Base-by-base conservation (phyloP, 495 filamentous ascomycete genomes). In the Copromyces sp. region DNA sequence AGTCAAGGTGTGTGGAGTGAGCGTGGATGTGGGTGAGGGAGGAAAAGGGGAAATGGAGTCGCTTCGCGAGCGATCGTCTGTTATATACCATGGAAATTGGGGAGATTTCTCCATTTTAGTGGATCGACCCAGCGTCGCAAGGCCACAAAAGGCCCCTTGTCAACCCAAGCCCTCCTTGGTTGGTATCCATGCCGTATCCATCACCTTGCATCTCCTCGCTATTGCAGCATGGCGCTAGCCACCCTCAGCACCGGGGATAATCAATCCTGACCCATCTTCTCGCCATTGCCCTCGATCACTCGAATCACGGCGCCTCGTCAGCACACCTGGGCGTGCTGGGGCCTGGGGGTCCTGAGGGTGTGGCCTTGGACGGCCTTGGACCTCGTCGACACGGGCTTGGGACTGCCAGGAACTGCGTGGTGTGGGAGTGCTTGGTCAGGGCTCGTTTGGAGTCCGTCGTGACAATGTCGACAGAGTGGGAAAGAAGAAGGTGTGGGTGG, bases 21-120 rank as follows among this genome's bases (percentile, higher is more conserved):
- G 81, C 82, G 82, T 81, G 82, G 77, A 78, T 79, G 84, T 84
- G 84, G 84, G 83, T 84, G 82, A 81, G 75, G 78, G 73, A 76
- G 73, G 76, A 78, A 81, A 78, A 78, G 72, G 72, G 73, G 74
- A 74, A 75, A 79, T 74, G 72, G 70, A 72, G 76, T 76, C 73
- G 73, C 38, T 71, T 71, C 70, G 75, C 71, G 77, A 77, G 73
- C 71, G 73, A 70, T 72, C 72, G 73, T 61, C 70, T 78, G 70
- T 80, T 84, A 83, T 83, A 83, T 84, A 84, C 75, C 78, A 72
- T 61, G 24, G 53, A 61, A 61, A 61, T 61, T 61, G 53, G 53
- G 53, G 53, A 35, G 24, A 32, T 61, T 61, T 61, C 53, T 61
- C 53, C 53, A 61, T 35, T 24, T 24, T 61, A 61, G 53, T 61